Evolutionary conservation across 495 filamentous ascomycete genomes (phyloP).

Genomic region (Tuber microsphaerosporum): DNA sequence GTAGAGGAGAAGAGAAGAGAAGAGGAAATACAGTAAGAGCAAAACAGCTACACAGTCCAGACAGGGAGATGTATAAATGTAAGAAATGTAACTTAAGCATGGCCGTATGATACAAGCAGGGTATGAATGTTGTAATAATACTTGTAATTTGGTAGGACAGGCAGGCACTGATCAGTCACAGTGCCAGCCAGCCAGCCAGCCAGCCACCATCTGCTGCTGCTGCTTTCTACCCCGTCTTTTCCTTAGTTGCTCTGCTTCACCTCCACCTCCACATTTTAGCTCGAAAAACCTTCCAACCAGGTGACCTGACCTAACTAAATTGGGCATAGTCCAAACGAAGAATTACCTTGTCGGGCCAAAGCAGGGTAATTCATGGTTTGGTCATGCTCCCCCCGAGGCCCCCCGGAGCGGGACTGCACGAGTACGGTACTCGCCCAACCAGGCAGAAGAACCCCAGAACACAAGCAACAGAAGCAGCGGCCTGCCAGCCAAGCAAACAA

Average conservation of each 20-base stretch:
- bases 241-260: slow-evolving; percentile 1
- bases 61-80: not conserved
- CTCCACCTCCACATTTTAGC: not conserved
- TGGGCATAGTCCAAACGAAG: slow-evolving; percentile 34
- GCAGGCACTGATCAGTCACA: not conserved
- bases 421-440: not conserved
- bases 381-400: slow-evolving; percentile 15
- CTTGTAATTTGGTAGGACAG: not conserved
- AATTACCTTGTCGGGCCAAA: slow-evolving; percentile 34
- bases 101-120: not conserved
- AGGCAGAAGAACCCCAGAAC: not conserved
- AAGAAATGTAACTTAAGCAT: not conserved
- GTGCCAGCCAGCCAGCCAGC: not conserved
- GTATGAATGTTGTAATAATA: not conserved
- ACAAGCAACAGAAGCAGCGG: not conserved
- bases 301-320: slow-evolving; percentile 23
- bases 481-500: not conserved
- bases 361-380: slow-evolving; percentile 35
- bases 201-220: not conserved
- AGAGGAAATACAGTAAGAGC: slow-evolving; percentile 12
- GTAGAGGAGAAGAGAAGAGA: slow-evolving; percentile 10
- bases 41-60: slow-evolving; percentile 22
- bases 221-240: not conserved
- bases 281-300: not conserved
- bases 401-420: not conserved